phyloP scores from a whole-genome alignment of 2,329 filamentous ascomycete genomes.

The Hymenoscyphus infarciens region DNA sequence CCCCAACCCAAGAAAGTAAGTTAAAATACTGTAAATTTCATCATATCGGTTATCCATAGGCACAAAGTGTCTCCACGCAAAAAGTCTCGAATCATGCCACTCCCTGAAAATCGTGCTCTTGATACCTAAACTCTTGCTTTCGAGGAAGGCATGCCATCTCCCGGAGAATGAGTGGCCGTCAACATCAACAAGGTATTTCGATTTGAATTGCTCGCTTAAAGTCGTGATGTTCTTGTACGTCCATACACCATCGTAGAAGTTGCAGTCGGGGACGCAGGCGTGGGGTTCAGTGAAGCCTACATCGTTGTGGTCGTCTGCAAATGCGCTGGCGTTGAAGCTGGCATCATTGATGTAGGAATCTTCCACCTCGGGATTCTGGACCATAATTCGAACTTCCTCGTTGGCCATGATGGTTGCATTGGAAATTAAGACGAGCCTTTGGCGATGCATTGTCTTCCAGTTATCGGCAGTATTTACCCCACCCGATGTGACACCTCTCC shows the following conservation, averaged over 20 bases:
- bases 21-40: constrained; percentile 69
- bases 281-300: constrained; percentile 38
- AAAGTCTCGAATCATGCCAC: constrained; percentile 73
- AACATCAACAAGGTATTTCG: constrained; percentile 72
- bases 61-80: constrained; percentile 78
- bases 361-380: constrained; percentile 34
- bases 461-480: constrained; percentile 48
- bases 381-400: constrained; percentile 37
- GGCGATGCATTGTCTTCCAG: constrained; percentile 54
- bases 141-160: constrained; percentile 65
- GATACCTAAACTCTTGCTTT: constrained; percentile 66
- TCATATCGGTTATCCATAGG: constrained; percentile 72
- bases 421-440: constrained; percentile 53
- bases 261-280: constrained; percentile 44
- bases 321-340: constrained; percentile 42
- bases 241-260: constrained; percentile 46
- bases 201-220: constrained; percentile 52
- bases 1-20: constrained; percentile 67
- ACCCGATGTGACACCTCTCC: constrained; percentile 64
- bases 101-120: constrained; percentile 77
- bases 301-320: constrained; percentile 34
- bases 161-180: constrained; percentile 72
- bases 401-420: constrained; percentile 47
- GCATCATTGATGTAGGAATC: constrained; percentile 40
- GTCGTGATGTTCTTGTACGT: constrained; percentile 50